Conservation (phyloP, 805 yeast species). For the Metschnikowia chrysomelidarum region DNA sequence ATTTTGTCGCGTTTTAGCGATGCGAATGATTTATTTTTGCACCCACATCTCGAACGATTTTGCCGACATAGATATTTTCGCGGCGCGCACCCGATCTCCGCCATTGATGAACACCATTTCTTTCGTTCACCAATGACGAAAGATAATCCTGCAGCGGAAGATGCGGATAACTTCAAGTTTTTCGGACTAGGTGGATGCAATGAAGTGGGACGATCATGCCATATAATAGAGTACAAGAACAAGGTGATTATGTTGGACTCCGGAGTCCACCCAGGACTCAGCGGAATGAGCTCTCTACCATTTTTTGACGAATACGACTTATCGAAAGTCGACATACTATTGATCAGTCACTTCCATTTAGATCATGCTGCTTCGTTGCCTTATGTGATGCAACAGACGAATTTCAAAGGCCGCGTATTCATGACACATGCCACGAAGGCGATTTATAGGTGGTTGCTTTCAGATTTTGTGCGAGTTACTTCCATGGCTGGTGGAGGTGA, state of each 20-base stretch:
- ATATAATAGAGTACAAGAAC: constrained; percentile 86
- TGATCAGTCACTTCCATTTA: constrained; percentile 92
- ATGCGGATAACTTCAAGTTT: constrained; percentile 53
- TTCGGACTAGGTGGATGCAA: constrained; percentile 96
- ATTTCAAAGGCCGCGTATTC: constrained; percentile 90
- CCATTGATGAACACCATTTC: too few species aligned
- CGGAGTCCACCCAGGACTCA: constrained; percentile 94
- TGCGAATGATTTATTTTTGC: too few species aligned
- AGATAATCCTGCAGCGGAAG: constrained; percentile 22
- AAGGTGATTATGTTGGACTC: constrained; percentile 97
- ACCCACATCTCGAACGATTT: too few species aligned
- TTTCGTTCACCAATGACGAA: constrained; percentile 15
- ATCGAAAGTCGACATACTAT: constrained; percentile 76
- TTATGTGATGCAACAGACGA: constrained; percentile 96
- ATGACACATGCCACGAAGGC: constrained; percentile 99
- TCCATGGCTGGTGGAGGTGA: constrained; percentile 48
- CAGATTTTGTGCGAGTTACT: constrained; percentile 93
- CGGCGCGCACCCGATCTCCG: too few species aligned
- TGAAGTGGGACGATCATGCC: constrained; percentile 97
- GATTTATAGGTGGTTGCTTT: constrained; percentile 89
- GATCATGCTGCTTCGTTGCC: constrained; percentile 99
- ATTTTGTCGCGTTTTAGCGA: too few species aligned
- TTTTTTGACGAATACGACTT: constrained; percentile 94
- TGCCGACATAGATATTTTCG: too few species aligned
- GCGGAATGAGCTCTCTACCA: constrained; percentile 89